Conservation (phyloP, 2,329 filamentous ascomycete genomes). For the Hymenoscyphus occultus region DNA sequence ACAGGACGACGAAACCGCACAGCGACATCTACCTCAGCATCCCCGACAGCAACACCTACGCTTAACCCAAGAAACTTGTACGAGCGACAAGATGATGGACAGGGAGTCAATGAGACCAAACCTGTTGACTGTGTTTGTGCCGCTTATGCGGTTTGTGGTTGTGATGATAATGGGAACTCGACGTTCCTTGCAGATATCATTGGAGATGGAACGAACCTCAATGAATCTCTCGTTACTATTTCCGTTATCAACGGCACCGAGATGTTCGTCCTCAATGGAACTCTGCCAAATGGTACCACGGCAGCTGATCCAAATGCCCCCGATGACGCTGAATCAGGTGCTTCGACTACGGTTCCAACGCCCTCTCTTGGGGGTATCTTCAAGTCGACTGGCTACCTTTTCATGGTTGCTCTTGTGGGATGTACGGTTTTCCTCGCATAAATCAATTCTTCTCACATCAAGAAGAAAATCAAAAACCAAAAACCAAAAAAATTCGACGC, state of each 20-base stretch:
- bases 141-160: constrained; percentile 56
- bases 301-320: constrained; percentile 42
- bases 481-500: not conserved
- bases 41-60: constrained; percentile 32
- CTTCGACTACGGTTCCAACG: constrained; percentile 28
- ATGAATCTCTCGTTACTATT: constrained; percentile 61
- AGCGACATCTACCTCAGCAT: constrained; percentile 41
- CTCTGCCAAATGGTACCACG: constrained; percentile 65
- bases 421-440: constrained; percentile 21
- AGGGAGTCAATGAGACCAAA: constrained; percentile 52
- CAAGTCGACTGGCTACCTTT: constrained; percentile 27
- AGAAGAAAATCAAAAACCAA: not conserved
- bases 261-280: constrained; percentile 73
- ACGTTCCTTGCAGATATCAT: constrained; percentile 60
- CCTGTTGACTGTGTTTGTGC: constrained; percentile 62
- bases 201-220: constrained; percentile 60
- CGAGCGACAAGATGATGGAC: constrained; percentile 26
- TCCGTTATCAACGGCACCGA: constrained; percentile 59
- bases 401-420: constrained; percentile 33
- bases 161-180: constrained; percentile 64
- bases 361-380: constrained; percentile 18
- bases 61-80: constrained; percentile 8
- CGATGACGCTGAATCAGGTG: constrained; percentile 36
- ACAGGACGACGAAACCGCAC: constrained; percentile 32
- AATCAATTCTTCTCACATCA: not conserved